A percentile compares a stretch with the other conserved stretches of the same genome.
These are phyloP conservation scores for Neurospora cerealis DNA, from an alignment of 495 filamentous ascomycete genomes.

Conservation along the genomic window DNA sequence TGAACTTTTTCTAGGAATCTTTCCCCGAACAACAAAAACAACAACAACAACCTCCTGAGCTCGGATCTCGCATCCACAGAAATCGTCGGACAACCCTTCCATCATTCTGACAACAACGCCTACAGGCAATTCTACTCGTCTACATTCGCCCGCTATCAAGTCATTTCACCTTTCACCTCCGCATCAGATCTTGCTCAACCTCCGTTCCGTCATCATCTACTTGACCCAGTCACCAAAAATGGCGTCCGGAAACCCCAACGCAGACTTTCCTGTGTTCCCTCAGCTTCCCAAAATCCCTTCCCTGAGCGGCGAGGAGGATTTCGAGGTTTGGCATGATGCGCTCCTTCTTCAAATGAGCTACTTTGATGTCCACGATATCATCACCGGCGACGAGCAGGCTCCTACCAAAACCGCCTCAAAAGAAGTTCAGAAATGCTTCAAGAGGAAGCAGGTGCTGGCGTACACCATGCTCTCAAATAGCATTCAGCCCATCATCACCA, in stretches of 20 bases:
- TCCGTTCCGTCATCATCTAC: not conserved
- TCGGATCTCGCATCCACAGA: not conserved
- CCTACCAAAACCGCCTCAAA: not conserved
- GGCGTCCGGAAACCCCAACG: not conserved
- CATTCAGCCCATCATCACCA: not conserved
- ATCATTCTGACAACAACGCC: not conserved
- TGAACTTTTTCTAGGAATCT: not conserved
- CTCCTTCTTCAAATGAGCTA: not conserved
- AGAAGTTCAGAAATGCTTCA: not conserved
- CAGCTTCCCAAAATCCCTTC: not conserved
- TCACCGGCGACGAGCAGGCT: not conserved
- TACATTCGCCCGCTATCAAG: not conserved
- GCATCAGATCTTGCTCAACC: not conserved
- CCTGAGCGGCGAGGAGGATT: not conserved
- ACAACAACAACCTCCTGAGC: not conserved
- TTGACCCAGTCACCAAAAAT: not conserved
- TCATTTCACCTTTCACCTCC: not conserved
- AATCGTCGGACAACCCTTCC: not conserved
- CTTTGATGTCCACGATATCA: not conserved
- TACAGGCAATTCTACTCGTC: not conserved
- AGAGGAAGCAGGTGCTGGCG: not conserved
- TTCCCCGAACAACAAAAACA: not conserved
- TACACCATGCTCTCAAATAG: not conserved
- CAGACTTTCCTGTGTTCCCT: not conserved
- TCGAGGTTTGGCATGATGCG: not conserved